Base-by-base conservation (phyloP, 176 grass and related monocot species). In the Cymbopogon citratus region DNA sequence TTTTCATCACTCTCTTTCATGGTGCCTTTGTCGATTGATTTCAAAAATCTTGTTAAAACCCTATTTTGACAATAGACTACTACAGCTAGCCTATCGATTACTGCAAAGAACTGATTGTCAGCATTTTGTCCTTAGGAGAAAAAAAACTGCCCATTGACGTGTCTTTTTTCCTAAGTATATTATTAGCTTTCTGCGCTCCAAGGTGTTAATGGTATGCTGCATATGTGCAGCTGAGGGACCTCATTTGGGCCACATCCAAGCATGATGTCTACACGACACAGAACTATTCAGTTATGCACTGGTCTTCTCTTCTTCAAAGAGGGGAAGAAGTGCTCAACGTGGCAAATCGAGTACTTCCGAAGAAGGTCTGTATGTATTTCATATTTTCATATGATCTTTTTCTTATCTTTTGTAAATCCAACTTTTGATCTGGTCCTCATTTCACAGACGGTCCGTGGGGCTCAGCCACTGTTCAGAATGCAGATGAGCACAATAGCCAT, bases 161-260 rank as follows among this genome's bases (percentile, higher is more conserved):
- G 10, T n/a, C n/a, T n/a, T n/a, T n/a, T n/a, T n/a, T n/a, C n/a
- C n/a, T n/a, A n/a, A n/a, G n/a, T 27, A 67, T 9, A 6, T 59
- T 68, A 6, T 33, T 57, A 34, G 27, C 69, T 75, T 12, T 19
- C 9, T 40, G 74, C 77, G 68, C 19, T 48, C 12, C 48, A 28
- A 75, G 38, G 27, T 60, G 15, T 15, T 82, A 67, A 87, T 12
- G 28, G n/a, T 82, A 85, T 85, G 71, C 29, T 77, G 54, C 2
- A 63, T 82, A 87, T 77, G 24, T 71, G 70, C 82, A 93, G 94
- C 79, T 97, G 41, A 93, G 94, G 78, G 93, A 97, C 82, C 87
- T 97, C 69, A 49, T 97, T 46, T 97, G 91, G 87, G 91, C 91
- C 19, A 88, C 91, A 48, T 94, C 94, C 44, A 97, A 97, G 87